Conservation (phyloP, 2,329 filamentous ascomycete genomes). For the Hysterium pulicare region DNA sequence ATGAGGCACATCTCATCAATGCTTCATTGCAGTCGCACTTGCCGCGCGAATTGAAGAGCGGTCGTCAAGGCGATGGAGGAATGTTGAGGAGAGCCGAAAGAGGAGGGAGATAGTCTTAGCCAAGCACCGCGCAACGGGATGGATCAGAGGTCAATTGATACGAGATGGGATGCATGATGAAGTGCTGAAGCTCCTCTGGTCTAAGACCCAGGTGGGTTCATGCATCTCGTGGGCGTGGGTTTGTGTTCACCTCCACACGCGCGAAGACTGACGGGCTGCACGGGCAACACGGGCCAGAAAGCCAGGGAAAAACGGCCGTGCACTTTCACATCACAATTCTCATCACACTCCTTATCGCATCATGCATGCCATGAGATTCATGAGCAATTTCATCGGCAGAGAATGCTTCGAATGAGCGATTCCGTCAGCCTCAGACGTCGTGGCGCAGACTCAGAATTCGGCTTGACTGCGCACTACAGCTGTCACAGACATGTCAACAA, state of each 20-base stretch:
- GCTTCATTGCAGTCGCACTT: conserved; percentile 17
- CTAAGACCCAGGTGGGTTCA: neutral
- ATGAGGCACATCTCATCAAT: conserved; percentile 12
- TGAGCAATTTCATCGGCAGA: no score
- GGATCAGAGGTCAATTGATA: conserved; percentile 1
- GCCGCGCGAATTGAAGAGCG: conserved; percentile 9
- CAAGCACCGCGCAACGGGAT: conserved; percentile 4
- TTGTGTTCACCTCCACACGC: neutral
- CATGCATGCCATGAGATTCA: no score
- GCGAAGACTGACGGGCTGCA: neutral
- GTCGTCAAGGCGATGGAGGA: conserved; percentile 11
- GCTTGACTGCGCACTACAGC: no score
- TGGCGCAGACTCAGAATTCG: no score
- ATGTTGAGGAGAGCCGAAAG: conserved; percentile 6
- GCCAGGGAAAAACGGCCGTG: neutral
- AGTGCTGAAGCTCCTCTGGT: neutral
- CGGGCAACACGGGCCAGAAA: neutral
- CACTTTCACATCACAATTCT: neutral
- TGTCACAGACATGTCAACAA: no score
- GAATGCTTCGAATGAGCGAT: no score
- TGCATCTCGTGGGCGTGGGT: no score
- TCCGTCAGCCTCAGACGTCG: no score
- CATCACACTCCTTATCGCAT: neutral
- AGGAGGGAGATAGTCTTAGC: neutral
- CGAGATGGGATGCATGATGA: neutral